phyloP scores from a whole-genome alignment of 805 yeast species.

The Metschnikowia dekortorum region DNA sequence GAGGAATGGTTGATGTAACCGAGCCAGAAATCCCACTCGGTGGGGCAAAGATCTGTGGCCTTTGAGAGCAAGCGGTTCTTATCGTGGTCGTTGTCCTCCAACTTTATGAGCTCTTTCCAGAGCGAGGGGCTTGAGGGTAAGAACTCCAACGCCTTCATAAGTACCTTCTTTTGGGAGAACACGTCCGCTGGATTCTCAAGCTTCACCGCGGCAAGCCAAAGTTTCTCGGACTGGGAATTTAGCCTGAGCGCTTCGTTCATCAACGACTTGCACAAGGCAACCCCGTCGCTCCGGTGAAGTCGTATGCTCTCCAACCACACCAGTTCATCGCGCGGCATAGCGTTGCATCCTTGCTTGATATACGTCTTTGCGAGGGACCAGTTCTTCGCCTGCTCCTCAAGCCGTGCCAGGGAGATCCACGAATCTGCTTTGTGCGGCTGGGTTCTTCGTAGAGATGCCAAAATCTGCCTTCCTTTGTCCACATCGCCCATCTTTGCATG shows the following conservation, averaged over 20 bases:
- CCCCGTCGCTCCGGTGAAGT: conserved; percentile 45
- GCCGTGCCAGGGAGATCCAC: conserved; percentile 82
- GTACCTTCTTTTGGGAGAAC: conserved; percentile 48
- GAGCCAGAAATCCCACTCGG: conserved; percentile 63
- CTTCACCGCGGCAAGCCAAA: conserved; percentile 73
- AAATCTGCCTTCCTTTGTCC: conserved; percentile 51
- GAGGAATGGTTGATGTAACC: conserved; percentile 46
- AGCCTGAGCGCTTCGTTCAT: conserved; percentile 61
- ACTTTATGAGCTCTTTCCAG: conserved; percentile 65
- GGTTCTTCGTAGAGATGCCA: conserved; percentile 63
- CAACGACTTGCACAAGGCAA: conserved; percentile 48
- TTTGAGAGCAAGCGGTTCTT: conserved; percentile 52
- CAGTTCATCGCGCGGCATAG: conserved; percentile 62
- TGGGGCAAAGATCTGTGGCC: conserved; percentile 68
- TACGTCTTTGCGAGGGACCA: conserved; percentile 52
- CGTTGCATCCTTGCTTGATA: conserved; percentile 70
- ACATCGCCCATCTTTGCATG: conserved; percentile 7
- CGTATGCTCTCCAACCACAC: conserved; percentile 81
- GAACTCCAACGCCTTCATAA: conserved; percentile 68
- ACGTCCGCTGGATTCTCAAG: conserved; percentile 52
- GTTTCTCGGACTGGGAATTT: conserved; percentile 49
- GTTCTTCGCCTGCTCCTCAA: conserved; percentile 65
- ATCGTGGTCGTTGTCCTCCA: conserved; percentile 52
- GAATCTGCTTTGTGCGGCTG: conserved; percentile 71
- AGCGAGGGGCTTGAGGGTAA: conserved; percentile 53